Evolutionary conservation across 441 rosid species (phyloP).

Genomic region (Sinapis alba): DNA sequence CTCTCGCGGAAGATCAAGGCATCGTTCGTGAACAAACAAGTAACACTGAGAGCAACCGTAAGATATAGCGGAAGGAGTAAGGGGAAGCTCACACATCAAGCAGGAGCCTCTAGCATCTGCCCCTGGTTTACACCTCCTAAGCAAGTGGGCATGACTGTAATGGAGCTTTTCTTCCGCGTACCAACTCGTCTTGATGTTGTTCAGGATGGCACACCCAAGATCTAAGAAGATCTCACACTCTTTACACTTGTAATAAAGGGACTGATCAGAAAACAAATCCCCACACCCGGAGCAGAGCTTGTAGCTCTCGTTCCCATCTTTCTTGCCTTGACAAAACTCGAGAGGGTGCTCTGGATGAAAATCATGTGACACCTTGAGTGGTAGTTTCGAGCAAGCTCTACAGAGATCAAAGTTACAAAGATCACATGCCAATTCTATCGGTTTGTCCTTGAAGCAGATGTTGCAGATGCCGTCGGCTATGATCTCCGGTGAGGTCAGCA

Average conservation of each 20-base stretch:
- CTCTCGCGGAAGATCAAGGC: constrained; percentile 5
- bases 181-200: neutral
- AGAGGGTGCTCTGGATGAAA: neutral
- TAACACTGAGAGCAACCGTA: neutral
- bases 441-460: neutral
- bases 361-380: neutral
- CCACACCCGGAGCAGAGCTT: neutral
- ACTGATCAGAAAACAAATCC: neutral
- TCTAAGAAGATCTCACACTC: neutral
- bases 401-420: neutral
- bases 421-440: constrained; percentile 8
- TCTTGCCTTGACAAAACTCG: neutral
- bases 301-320: neutral
- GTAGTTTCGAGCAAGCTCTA: neutral
- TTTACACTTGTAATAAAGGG: neutral
- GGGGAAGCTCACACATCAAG: neutral
- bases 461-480: neutral
- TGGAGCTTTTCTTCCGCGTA: neutral
- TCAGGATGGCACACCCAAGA: neutral
- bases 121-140: neutral
- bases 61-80: neutral
- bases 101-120: neutral
- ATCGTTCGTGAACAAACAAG: constrained; percentile 20
- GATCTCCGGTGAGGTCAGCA: neutral
- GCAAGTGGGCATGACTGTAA: neutral